Conservation (phyloP, 305 asterid genomes). For the Striga hermonthica region DNA sequence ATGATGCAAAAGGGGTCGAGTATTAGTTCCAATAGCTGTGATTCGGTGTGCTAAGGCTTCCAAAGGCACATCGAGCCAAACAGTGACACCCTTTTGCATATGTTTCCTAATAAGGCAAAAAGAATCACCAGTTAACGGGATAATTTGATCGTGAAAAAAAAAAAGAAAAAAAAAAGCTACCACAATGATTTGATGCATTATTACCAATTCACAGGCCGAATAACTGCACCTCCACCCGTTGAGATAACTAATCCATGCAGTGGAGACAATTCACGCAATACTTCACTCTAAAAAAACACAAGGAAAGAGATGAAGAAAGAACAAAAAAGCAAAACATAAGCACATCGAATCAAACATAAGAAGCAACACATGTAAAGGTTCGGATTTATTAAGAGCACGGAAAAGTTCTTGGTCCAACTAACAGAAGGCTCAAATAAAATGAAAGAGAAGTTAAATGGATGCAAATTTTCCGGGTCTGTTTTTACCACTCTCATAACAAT, state of each 20-base stretch:
- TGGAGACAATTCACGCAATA: conserved; percentile 56
- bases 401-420: not conserved
- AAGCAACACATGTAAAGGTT: too few relatives aligned
- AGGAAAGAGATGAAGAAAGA: not conserved
- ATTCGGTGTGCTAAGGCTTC: conserved; percentile 84
- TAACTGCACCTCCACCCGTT: conserved; percentile 94
- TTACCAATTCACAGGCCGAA: conserved; percentile 84
- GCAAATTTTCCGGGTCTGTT: too few relatives aligned
- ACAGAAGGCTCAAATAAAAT: not conserved
- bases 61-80: conserved; percentile 88
- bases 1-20: conserved; percentile 73
- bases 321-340: not conserved
- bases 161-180: too few relatives aligned
- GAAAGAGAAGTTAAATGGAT: not conserved
- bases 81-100: conserved; percentile 78
- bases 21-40: conserved; percentile 60
- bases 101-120: conserved; percentile 53
- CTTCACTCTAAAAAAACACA: conserved; percentile 56
- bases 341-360: too few relatives aligned
- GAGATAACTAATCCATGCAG: conserved; percentile 77
- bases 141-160: conserved; percentile 17
- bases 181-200: not conserved
- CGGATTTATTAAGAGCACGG: not conserved
- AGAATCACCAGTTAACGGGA: conserved; percentile 7
- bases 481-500: too few relatives aligned